Evolutionary conservation across 2,329 filamentous ascomycete genomes (phyloP), one percentile per base, ranked within the genome.

Genomic region (Huntiella omanensis): DNA sequence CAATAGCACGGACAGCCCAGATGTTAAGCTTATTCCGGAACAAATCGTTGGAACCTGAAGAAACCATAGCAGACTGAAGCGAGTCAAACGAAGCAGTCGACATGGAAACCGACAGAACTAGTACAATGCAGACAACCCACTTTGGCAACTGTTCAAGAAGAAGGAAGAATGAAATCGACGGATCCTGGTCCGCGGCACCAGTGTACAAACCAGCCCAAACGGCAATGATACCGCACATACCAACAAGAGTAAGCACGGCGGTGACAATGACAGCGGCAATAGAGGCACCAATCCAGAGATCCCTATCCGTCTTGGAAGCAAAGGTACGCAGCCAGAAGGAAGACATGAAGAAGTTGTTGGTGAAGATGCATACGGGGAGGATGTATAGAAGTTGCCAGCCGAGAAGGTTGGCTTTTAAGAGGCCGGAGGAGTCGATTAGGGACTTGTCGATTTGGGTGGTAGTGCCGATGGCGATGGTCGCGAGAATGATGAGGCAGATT

Each of bases 321-420:
- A 91, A 91, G 4, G 83, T 83, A 43, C 83, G 78, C 59, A 88
- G 73, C 83, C 83, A 91, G 61, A 84, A 86, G 53, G 75, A 80
- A 32, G 81, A 84, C 38, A 91, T 67, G 65, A 91, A 91, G 67
- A 91, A 87, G 65, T 87, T 78, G 63, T 88, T 91, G 49, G 83
- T 87, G 47, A 87, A 58, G 52, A 91, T 73, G 39, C 83, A 83
- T 4, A 91, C 71, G 0, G 84, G 82, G 1, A 91, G 69, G 53
- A 91, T 88, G 63, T 88, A 91, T 33, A 91, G 65, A 11, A 91
- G 71, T 60, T 91, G 83, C 82, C 84, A 91, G 47, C 84, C 84
- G 1, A 91, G 68, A 2, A 85, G 68, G 48, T 64, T 81, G 4
- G 77, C 55, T 39, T 84, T 66, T n/a, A 80, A 71, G 19, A 84